Conservation (phyloP, 1,284 basidiomycete genomes). For the Boletus austroedulis region DNA sequence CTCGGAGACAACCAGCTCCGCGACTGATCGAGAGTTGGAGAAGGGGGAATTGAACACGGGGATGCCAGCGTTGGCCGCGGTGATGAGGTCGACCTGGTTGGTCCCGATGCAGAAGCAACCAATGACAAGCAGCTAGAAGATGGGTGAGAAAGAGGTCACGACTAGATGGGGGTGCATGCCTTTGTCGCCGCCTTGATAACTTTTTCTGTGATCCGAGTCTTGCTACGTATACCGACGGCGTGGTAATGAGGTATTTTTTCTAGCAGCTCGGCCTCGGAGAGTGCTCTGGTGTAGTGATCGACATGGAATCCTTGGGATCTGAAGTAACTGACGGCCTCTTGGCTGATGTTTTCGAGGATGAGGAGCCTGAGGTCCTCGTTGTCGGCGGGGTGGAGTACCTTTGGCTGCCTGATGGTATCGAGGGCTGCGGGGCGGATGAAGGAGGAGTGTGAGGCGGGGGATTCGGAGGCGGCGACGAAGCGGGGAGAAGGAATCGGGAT, state of each 20-base stretch:
- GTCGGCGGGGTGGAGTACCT: slow-evolving; percentile 72
- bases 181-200: slow-evolving; percentile 86
- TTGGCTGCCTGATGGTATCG: slow-evolving; percentile 50
- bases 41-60: slow-evolving; percentile 99
- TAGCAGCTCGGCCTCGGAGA: slow-evolving; percentile 91
- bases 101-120: slow-evolving; percentile 99
- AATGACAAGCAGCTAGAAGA: slow-evolving; percentile 81
- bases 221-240: slow-evolving; percentile 94
- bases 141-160: slow-evolving; percentile 4
- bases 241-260: slow-evolving; percentile 87
- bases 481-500: slow-evolving; percentile 43
- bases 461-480: slow-evolving; percentile 49
- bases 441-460: slow-evolving; percentile 38
- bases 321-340: slow-evolving; percentile 84
- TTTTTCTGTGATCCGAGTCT: slow-evolving; percentile 92
- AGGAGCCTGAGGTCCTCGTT: slow-evolving; percentile 77
- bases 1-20: slow-evolving; percentile 96
- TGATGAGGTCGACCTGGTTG: slow-evolving; percentile 92
- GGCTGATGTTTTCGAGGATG: slow-evolving; percentile 93
- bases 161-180: slow-evolving; percentile 41
- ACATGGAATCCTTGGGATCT: slow-evolving; percentile 88
- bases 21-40: slow-evolving; percentile 98
- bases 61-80: slow-evolving; percentile 86
- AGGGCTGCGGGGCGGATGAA: slow-evolving; percentile 34
- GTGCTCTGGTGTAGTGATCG: slow-evolving; percentile 85